Evolutionary conservation across 352 stramenopile genomes (phyloP).

Genomic region (Globisporangium perplexum): DNA sequence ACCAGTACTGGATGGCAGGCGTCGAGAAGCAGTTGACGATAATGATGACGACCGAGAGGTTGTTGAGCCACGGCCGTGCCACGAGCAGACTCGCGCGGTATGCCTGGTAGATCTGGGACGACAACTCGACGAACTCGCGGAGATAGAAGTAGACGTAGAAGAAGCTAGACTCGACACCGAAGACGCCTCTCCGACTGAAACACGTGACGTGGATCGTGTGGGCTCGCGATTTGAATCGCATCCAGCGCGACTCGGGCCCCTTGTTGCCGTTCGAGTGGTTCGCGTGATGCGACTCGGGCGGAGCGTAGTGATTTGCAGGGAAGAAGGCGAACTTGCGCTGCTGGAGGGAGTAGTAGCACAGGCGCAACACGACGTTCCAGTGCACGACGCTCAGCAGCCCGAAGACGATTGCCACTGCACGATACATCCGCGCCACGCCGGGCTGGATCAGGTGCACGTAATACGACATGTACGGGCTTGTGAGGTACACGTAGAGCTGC

Average conservation of each 20-base stretch:
- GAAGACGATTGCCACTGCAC: constrained; percentile 19
- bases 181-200: constrained; percentile 16
- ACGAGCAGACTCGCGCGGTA: constrained; percentile 39
- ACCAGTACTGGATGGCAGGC: constrained; percentile 8
- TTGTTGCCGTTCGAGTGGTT: neutral
- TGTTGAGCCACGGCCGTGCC: constrained; percentile 45
- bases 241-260: neutral
- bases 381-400: constrained; percentile 20
- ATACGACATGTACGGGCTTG: constrained; percentile 14
- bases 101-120: constrained; percentile 33
- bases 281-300: neutral
- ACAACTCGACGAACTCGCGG: constrained; percentile 37
- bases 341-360: constrained; percentile 16
- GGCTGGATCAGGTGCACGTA: constrained; percentile 20
- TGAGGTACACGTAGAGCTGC: constrained; percentile 21
- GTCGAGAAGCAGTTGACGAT: constrained; percentile 21
- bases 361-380: constrained; percentile 14
- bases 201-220: constrained; percentile 5
- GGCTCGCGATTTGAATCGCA: neutral
- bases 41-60: constrained; percentile 32
- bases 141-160: constrained; percentile 27
- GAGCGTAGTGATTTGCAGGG: constrained; percentile 1
- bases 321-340: constrained; percentile 18
- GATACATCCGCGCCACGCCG: constrained; percentile 17
- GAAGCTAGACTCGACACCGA: constrained; percentile 27